These are phyloP conservation scores for Candida sphagnicola DNA, from an alignment of 805 yeast species.

Conservation along the genomic window DNA sequence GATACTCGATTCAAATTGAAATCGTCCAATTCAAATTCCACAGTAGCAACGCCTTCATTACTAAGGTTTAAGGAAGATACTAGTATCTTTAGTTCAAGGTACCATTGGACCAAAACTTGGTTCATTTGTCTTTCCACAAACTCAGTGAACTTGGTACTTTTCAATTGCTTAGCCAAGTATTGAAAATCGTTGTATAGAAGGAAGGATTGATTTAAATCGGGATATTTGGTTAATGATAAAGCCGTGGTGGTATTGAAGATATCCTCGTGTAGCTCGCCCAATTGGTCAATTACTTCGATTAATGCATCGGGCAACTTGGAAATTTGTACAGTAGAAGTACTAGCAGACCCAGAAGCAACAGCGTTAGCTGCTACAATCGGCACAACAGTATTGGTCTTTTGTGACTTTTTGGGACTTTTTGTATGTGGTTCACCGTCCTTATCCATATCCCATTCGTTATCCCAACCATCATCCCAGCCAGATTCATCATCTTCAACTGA, in stretches of 20 bases:
- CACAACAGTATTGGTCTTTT: not conserved
- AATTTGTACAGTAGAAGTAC: not conserved
- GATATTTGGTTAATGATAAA: constrained; percentile 29
- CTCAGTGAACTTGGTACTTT: constrained; percentile 10
- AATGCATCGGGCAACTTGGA: constrained; percentile 20
- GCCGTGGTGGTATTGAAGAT: constrained; percentile 28
- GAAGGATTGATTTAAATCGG: constrained; percentile 27
- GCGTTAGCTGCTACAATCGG: not conserved
- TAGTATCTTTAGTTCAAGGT: constrained; percentile 15
- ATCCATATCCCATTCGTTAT: constrained; percentile 24
- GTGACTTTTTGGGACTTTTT: constrained; percentile 2
- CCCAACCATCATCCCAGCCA: constrained; percentile 28
- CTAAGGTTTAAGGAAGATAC: constrained; percentile 13
- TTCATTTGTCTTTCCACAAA: constrained; percentile 17
- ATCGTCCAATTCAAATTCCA: constrained; percentile 15
- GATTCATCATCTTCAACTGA: constrained; percentile 8
- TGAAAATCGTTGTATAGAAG: constrained; percentile 33
- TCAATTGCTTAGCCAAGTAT: constrained; percentile 15
- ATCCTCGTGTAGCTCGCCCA: constrained; percentile 13
- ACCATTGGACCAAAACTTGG: constrained; percentile 14
- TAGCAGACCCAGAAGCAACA: not conserved
- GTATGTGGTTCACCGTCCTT: constrained; percentile 1
- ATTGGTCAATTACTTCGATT: constrained; percentile 19
- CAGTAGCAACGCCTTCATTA: constrained; percentile 11
- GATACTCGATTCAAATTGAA: constrained; percentile 15